These are phyloP conservation scores for Phaffomyces thermotolerans DNA, from an alignment of 805 yeast species.

Conservation along the genomic window DNA sequence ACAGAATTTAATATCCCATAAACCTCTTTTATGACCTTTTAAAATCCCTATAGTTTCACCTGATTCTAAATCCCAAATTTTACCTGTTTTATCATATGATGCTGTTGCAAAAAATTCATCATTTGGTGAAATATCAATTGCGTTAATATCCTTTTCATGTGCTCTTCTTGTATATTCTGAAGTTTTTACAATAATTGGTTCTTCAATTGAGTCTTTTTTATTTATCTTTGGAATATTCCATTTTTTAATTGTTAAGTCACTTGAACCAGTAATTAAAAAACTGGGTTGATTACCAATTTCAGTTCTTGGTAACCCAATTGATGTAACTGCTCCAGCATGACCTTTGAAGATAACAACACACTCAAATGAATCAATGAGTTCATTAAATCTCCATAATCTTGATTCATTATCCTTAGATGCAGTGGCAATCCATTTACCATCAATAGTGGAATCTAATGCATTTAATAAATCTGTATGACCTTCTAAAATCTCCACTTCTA, in stretches of 20 bases:
- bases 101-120: slow-evolving; percentile 88
- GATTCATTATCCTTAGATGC: slow-evolving; percentile 88
- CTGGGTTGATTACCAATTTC: slow-evolving; percentile 39
- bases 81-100: slow-evolving; percentile 86
- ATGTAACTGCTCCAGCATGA: slow-evolving; percentile 81
- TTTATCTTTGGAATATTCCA: slow-evolving; percentile 81
- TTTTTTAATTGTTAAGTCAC: slow-evolving; percentile 77
- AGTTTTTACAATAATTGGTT: slow-evolving; percentile 35
- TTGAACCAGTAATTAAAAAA: slow-evolving; percentile 79
- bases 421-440: slow-evolving; percentile 87
- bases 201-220: slow-evolving; percentile 24
- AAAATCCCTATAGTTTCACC: slow-evolving; percentile 85
- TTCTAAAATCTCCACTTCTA: slow-evolving; percentile 57
- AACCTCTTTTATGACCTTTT: slow-evolving; percentile 88
- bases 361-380: slow-evolving; percentile 31
- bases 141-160: slow-evolving; percentile 93
- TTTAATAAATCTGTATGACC: slow-evolving; percentile 87
- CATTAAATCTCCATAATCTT: slow-evolving; percentile 68
- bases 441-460: slow-evolving; percentile 65
- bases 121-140: slow-evolving; percentile 85
- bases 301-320: slow-evolving; percentile 57
- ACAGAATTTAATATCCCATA: slow-evolving; percentile 87
- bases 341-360: slow-evolving; percentile 67
- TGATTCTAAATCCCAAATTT: slow-evolving; percentile 77
- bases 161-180: slow-evolving; percentile 92